A percentile compares a stretch with the other conserved stretches of the same genome.
These are phyloP conservation scores for Hondaea fermentalgiana DNA, from an alignment of 108 stramenopile genomes.

Conservation along the genomic window DNA sequence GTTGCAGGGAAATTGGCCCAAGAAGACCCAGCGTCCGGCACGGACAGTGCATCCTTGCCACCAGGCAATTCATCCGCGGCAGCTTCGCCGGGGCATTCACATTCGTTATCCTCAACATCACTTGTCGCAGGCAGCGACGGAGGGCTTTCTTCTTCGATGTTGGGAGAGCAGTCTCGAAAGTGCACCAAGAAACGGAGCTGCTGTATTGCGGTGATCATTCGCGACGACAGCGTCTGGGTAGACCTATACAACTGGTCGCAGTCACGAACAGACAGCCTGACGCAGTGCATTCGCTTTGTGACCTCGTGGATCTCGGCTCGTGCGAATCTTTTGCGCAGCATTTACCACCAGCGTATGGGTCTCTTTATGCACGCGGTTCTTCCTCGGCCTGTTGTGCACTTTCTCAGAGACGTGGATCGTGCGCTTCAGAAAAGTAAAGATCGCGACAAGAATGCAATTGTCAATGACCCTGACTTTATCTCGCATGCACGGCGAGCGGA, in stretches of 20 bases:
- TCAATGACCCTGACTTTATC: neutral
- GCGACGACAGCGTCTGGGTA: neutral
- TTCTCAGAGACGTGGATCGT: neutral
- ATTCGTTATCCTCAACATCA: neutral
- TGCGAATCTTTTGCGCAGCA: neutral
- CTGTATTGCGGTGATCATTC: neutral
- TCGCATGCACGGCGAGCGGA: neutral
- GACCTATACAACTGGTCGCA: neutral
- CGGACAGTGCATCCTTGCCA: too few relatives aligned
- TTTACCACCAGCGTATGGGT: constrained; percentile 10
- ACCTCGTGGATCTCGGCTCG: neutral
- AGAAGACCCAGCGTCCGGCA: too few relatives aligned
- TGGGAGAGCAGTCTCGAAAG: neutral
- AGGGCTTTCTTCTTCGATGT: neutral
- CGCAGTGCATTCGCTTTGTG: neutral
- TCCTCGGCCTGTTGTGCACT: neutral
- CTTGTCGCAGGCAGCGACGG: neutral
- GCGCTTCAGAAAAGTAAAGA: neutral
- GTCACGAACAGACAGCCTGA: neutral
- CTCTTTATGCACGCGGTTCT: neutral
- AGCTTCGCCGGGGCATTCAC: too few relatives aligned
- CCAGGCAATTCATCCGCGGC: too few relatives aligned
- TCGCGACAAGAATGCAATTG: neutral
- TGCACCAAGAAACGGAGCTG: neutral
- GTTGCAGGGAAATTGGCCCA: too few relatives aligned